Evolutionary conservation across 306 rosid species (phyloP).

Genomic region (Ochetophila trinervis): DNA sequence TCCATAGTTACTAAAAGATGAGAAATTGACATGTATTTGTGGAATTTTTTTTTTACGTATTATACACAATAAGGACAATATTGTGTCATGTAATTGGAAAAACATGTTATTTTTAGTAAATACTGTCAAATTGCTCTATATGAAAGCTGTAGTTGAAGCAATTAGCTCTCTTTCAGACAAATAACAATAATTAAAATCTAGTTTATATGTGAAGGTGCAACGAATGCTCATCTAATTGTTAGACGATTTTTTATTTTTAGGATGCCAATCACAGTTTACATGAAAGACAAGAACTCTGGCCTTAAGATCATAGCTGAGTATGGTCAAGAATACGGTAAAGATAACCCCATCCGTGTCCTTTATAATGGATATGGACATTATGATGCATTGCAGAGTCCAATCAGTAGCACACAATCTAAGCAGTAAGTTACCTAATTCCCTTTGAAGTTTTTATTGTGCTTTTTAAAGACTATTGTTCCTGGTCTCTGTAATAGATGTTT

Average conservation of each 20-base stretch:
- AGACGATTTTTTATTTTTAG: slow-evolving; percentile 38
- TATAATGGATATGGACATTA: slow-evolving; percentile 81
- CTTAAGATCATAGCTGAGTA: slow-evolving; percentile 72
- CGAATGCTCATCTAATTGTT: neutral
- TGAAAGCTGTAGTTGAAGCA: neutral
- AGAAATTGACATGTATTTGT: no score
- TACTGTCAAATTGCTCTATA: neutral
- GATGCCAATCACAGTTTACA: slow-evolving; percentile 80
- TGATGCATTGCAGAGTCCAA: slow-evolving; percentile 43
- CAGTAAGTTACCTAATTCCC: slow-evolving; percentile 21
- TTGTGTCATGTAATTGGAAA: no score
- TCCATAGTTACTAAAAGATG: neutral
- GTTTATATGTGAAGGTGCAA: neutral
- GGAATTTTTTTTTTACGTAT: no score
- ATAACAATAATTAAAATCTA: neutral
- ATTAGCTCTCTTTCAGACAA: neutral
- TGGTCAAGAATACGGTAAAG: slow-evolving; percentile 72
- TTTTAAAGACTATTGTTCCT: no score
- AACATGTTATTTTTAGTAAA: no score
- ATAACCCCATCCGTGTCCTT: slow-evolving; percentile 59
- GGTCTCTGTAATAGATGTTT: no score
- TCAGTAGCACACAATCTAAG: slow-evolving; percentile 5
- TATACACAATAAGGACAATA: no score
- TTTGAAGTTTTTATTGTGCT: no score
- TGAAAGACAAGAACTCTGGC: slow-evolving; percentile 44